phyloP scores from a whole-genome alignment of 345 rosid species.

The Brassica cretica region DNA sequence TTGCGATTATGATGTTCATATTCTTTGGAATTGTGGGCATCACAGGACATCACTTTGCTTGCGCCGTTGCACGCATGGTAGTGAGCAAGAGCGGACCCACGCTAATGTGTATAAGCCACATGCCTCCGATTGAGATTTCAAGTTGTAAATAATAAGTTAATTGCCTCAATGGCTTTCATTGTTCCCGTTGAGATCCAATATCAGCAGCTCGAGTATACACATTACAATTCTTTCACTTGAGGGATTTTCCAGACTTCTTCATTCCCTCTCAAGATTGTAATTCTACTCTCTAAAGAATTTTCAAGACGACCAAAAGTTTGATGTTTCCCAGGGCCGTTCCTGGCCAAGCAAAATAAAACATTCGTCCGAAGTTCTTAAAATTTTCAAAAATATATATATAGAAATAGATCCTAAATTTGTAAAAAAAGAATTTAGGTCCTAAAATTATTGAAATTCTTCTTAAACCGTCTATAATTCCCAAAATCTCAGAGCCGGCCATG shows the following conservation, averaged over 20 bases:
- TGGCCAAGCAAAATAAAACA: too few relatives aligned
- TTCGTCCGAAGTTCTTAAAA: too few relatives aligned
- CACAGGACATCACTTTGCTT: neutral
- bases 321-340: too few relatives aligned
- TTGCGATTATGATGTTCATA: neutral
- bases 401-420: too few relatives aligned
- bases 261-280: neutral
- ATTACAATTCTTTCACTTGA: neutral
- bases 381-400: too few relatives aligned
- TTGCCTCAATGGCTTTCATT: neutral
- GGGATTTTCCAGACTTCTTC: neutral
- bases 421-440: too few relatives aligned
- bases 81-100: neutral
- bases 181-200: neutral
- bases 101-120: neutral
- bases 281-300: neutral
- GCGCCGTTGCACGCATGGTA: neutral
- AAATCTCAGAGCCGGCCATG: too few relatives aligned
- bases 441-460: too few relatives aligned
- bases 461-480: too few relatives aligned
- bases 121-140: neutral
- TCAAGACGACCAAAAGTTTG: neutral
- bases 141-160: neutral
- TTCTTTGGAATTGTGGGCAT: neutral
- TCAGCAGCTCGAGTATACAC: neutral